Percentiles rank a stretch among this genome's conserved stretches.
Evolutionary conservation across 495 filamentous ascomycete genomes (phyloP).

Genomic region (Wilcoxina mikolae): DNA sequence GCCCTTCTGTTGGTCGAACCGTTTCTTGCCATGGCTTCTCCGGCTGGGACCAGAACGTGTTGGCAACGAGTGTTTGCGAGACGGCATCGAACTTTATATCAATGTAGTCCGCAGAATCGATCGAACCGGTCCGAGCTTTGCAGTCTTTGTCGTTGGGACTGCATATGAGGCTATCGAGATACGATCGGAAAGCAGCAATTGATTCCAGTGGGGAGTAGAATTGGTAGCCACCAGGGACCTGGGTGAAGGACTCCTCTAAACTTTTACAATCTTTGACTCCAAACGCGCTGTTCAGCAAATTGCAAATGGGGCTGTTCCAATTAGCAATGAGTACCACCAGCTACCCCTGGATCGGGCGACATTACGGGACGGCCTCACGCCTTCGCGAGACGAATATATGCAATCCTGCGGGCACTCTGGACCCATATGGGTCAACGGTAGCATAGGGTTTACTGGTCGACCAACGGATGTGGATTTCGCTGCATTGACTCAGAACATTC

Average conservation of each 20-base stretch:
- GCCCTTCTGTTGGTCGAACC: conserved; percentile 23
- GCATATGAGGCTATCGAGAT: conserved; percentile 10
- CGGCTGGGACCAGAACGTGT: conserved; percentile 28
- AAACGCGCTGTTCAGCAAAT: conserved; percentile 46
- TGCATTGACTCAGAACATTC: conserved; percentile 45
- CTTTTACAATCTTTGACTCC: conserved; percentile 40
- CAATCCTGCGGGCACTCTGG: conserved; percentile 62
- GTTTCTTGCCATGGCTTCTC: conserved; percentile 36
- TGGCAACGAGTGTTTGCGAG: conserved; percentile 48
- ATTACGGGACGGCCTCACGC: conserved; percentile 31
- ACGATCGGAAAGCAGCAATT: conserved; percentile 9
- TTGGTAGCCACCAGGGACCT: conserved; percentile 48
- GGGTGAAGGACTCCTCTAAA: conserved; percentile 52
- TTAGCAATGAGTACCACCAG: conserved; percentile 3
- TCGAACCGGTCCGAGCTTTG: neutral
- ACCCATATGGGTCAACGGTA: conserved; percentile 51
- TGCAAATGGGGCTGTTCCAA: conserved; percentile 44
- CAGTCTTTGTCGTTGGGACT: conserved; percentile 1
- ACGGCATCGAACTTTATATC: conserved; percentile 67
- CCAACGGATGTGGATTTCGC: conserved; percentile 74
- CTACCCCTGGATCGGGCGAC: conserved; percentile 8
- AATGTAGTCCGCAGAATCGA: conserved; percentile 32
- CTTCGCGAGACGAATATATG: conserved; percentile 65
- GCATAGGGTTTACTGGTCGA: conserved; percentile 42
- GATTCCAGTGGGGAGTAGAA: conserved; percentile 33